These are phyloP conservation scores for Yarrowia galli DNA, from an alignment of 1,139 yeast species.

Conservation along the genomic window DNA sequence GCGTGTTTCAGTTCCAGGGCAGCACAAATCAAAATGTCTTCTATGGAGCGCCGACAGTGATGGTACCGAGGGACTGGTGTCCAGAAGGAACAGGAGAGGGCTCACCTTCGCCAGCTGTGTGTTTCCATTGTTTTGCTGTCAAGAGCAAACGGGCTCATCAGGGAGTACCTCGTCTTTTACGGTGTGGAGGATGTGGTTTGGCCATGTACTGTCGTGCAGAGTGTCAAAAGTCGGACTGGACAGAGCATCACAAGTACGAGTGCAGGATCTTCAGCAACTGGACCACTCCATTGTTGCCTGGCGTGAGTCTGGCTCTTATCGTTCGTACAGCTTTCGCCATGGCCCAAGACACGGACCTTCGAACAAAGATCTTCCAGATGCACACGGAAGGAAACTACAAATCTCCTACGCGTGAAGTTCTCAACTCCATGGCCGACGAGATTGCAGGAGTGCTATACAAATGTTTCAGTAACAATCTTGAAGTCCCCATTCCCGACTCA, in stretches of 20 bases:
- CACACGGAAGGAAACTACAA: constrained; percentile 33
- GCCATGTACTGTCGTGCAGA: constrained; percentile 37
- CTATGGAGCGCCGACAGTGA: constrained; percentile 21
- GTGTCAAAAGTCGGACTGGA: constrained; percentile 37
- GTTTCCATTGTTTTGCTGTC: constrained; percentile 33
- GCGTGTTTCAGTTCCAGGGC: constrained; percentile 29
- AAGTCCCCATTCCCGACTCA: constrained; percentile 6
- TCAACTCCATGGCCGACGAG: constrained; percentile 17
- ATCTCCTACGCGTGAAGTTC: constrained; percentile 8
- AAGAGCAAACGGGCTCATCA: constrained; percentile 33
- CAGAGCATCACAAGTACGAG: constrained; percentile 29
- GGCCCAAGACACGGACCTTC: constrained; percentile 15
- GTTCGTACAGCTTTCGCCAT: constrained; percentile 31
- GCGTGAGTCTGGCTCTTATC: constrained; percentile 27
- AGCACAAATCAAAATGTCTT: constrained; percentile 18
- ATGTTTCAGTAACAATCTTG: constrained; percentile 1
- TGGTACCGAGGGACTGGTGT: constrained; percentile 31
- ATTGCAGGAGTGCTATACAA: constrained; percentile 2
- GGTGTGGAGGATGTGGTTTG: constrained; percentile 37
- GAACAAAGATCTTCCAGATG: constrained; percentile 22
- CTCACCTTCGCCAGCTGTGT: constrained; percentile 24
- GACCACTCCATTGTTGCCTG: constrained; percentile 10
- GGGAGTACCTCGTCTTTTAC: constrained; percentile 25
- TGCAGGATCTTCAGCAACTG: constrained; percentile 31
- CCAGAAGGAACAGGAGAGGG: constrained; percentile 34